Evolutionary conservation across 768 basidiomycete genomes (phyloP), one percentile per base, ranked within the genome.

Genomic region (Lyophyllum atratum): DNA sequence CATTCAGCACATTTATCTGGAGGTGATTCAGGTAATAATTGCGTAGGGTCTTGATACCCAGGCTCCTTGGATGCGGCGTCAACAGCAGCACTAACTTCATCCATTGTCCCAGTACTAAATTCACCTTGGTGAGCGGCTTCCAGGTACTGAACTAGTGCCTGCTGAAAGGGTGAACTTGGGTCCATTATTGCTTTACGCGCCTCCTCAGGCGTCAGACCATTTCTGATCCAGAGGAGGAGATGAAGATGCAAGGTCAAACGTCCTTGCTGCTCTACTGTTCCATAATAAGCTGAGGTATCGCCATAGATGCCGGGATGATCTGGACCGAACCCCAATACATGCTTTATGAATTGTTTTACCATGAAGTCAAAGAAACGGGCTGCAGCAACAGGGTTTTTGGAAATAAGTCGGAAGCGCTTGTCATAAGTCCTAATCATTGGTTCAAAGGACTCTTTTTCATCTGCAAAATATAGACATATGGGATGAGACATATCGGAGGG

Each of bases 391-490:
- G 70, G 69, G 57, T 72, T 72, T 22, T 59, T 21, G 1, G 61
- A 29, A n/a, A 39, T 14, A 7, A 39, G 14, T 7, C 37, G 9
- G 17, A 39, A 39, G 17, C 37, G 37, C 37, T 39, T 15, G 14
- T 39, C 37, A 15, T 39, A 7, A 9, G 64, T n/a, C 15, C 49
- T 39, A 14, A 63, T 44, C 26, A 21, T 24, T 9, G 67, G 68
- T 1, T 52, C 22, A 49, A 73, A 72, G 5, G 49, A 58, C 25
- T 63, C 46, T 2, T 71, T 55, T 0, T 33, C 42, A 22, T 61
- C 71, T 22, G 72, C 73, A 64, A 55, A 72, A 51, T 77, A 76
- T 12, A 76, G 37, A 37, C 66, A 70, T 8, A 77, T 53, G 4
- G 74, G 74, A 62, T 74, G 68, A 6, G 56, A 57, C 3, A 55